A percentile compares a stretch with the other conserved stretches of the same genome.
Evolutionary conservation across 2,329 filamentous ascomycete species (phyloP).

Genomic region (Emmonsiellopsis sp.): DNA sequence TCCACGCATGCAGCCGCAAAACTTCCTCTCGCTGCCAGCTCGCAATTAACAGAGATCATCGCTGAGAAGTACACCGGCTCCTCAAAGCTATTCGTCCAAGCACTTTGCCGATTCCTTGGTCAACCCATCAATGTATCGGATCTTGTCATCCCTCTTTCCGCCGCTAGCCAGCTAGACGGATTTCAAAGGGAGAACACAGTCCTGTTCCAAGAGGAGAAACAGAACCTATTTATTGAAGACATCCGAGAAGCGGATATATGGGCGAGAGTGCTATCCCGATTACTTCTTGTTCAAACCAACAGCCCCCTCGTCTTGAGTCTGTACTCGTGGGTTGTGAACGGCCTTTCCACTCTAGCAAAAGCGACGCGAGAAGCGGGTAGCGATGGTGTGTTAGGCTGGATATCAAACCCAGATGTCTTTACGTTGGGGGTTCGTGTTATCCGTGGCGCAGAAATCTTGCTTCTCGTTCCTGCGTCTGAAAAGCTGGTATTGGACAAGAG

Average conservation of each 20-base stretch:
- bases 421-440: constrained; percentile 31
- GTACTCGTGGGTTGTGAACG: constrained; percentile 24
- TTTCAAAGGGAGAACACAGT: constrained; percentile 30
- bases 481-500: constrained; percentile 11
- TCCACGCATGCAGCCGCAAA: constrained; percentile 23
- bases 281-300: constrained; percentile 18
- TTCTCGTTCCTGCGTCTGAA: constrained; percentile 12
- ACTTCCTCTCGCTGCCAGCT: constrained; percentile 41
- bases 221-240: constrained; percentile 87
- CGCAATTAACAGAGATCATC: constrained; percentile 29
- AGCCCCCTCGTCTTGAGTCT: constrained; percentile 14
- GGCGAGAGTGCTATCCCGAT: constrained; percentile 41
- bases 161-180: constrained; percentile 22
- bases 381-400: constrained; percentile 66
- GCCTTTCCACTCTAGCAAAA: constrained; percentile 20
- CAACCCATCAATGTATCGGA: constrained; percentile 12
- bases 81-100: constrained; percentile 22
- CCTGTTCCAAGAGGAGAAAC: constrained; percentile 81
- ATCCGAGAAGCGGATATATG: constrained; percentile 65
- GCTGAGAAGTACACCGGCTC: constrained; percentile 24
- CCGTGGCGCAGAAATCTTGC: constrained; percentile 25
- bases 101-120: constrained; percentile 30
- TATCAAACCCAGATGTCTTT: constrained; percentile 59
- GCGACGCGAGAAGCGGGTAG: constrained; percentile 23
- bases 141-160: constrained; percentile 16